These are phyloP conservation scores for Penstemon eatonii DNA, from an alignment of 257 asterid genomes.

Conservation along the genomic window DNA sequence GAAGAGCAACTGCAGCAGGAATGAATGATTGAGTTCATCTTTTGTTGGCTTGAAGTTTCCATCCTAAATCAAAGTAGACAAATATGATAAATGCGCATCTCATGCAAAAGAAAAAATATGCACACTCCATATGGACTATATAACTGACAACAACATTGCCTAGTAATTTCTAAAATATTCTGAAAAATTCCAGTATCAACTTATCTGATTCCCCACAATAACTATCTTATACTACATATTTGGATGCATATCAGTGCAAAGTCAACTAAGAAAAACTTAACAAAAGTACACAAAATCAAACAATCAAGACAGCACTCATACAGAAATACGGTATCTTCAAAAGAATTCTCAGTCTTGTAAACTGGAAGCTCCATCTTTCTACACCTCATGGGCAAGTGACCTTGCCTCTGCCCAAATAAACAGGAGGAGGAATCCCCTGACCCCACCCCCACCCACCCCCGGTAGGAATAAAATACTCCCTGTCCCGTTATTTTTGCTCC, in stretches of 20 bases:
- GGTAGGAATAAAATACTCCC: not conserved
- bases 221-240: not conserved
- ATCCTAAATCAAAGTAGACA: conserved; percentile 52
- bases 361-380: not conserved
- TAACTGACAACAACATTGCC: not conserved
- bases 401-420: not conserved
- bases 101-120: conserved; percentile 10
- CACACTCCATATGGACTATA: conserved; percentile 21
- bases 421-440: not conserved
- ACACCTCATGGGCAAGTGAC: not conserved
- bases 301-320: not conserved
- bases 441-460: not conserved
- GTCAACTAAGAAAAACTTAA: not conserved
- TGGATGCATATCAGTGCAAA: not conserved
- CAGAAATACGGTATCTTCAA: not conserved
- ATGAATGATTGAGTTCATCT: conserved; percentile 75
- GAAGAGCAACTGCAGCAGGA: conserved; percentile 90
- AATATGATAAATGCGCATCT: conserved; percentile 15
- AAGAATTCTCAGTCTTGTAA: not conserved
- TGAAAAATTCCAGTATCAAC: not conserved
- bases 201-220: conserved; percentile 1
- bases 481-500: not conserved
- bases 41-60: conserved; percentile 76
- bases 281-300: not conserved
- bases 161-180: not conserved